Percentiles rank a stretch among this genome's conserved stretches.
phyloP scores from a whole-genome alignment of 1,139 yeast genomes.

The Pichia sp. region DNA sequence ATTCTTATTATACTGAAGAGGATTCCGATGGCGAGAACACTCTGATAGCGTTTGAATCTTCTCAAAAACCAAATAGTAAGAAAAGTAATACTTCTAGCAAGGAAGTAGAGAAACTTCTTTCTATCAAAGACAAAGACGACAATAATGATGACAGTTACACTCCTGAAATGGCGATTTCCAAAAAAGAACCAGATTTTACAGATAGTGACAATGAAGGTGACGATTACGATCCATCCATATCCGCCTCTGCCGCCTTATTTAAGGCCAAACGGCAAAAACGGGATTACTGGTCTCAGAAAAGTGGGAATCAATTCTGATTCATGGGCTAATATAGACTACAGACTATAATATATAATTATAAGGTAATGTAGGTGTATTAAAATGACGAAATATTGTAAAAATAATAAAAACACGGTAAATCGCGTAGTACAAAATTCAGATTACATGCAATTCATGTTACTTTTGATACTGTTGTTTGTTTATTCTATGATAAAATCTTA shows the following conservation, averaged over 20 bases:
- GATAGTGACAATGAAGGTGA: slow-evolving; percentile 28
- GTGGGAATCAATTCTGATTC: slow-evolving; percentile 21
- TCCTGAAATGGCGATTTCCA: neutral
- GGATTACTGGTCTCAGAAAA: slow-evolving; percentile 41
- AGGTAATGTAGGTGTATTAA: too few relatives aligned
- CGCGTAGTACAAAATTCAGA: too few relatives aligned
- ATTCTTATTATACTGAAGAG: slow-evolving; percentile 23
- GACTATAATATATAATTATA: too few relatives aligned
- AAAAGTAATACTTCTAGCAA: neutral
- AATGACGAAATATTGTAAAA: too few relatives aligned
- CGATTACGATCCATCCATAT: slow-evolving; percentile 19
- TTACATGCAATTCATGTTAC: too few relatives aligned
- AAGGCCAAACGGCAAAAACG: slow-evolving; percentile 30
- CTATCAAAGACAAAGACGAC: slow-evolving; percentile 7
- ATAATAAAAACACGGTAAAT: too few relatives aligned
- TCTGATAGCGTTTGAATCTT: slow-evolving; percentile 15
- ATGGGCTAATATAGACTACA: too few relatives aligned
- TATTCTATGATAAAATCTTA: neutral
- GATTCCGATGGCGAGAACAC: slow-evolving; percentile 20
- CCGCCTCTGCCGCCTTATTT: slow-evolving; percentile 5
- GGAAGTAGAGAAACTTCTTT: slow-evolving; percentile 12
- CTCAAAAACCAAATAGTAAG: slow-evolving; percentile 14
- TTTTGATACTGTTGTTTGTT: neutral
- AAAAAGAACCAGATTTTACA: slow-evolving; percentile 8
- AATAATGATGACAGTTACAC: slow-evolving; percentile 6